A percentile compares a stretch with the other conserved stretches of the same genome.
Evolutionary conservation across 2,329 filamentous ascomycete genomes (phyloP).

Genomic region (Orbilia oligospora): DNA sequence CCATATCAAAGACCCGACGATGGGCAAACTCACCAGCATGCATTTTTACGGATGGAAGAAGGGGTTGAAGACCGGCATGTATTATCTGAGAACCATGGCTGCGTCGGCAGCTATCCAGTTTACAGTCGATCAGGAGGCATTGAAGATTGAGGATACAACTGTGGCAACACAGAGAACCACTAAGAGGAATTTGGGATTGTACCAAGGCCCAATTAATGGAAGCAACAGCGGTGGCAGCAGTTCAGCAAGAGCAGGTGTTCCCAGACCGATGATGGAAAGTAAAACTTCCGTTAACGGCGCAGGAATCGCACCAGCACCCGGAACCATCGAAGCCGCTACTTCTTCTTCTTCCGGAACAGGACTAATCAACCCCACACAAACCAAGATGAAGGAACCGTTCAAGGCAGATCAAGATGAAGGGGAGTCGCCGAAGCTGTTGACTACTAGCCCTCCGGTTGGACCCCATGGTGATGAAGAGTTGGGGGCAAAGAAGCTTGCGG

Average conservation of each 20-base stretch:
- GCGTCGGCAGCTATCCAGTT: constrained; percentile 98
- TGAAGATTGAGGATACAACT: constrained; percentile 87
- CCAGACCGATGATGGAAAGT: constrained; percentile 51
- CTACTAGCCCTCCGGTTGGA: constrained; percentile 76
- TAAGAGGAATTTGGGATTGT: constrained; percentile 74
- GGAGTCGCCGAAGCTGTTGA: constrained; percentile 82
- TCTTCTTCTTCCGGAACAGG: constrained; percentile 32
- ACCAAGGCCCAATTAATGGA: constrained; percentile 70
- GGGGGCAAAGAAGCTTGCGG: constrained; percentile 67
- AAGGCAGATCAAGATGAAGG: constrained; percentile 83
- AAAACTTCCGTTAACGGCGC: constrained; percentile 63
- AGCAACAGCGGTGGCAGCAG: constrained; percentile 65
- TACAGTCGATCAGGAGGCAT: constrained; percentile 95
- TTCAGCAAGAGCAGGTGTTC: constrained; percentile 67
- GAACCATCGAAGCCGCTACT: constrained; percentile 68
- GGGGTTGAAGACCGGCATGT: constrained; percentile 99
- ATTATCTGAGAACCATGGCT: constrained; percentile 98
- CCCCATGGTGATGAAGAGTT: constrained; percentile 76
- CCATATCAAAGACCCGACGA: constrained; percentile 98
- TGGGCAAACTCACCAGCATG: constrained; percentile 99
- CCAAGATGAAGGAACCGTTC: constrained; percentile 75
- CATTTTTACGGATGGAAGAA: constrained; percentile 99
- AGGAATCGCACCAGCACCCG: constrained; percentile 78
- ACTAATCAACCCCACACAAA: constrained; percentile 65
- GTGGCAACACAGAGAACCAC: constrained; percentile 75